Conservation (phyloP, 495 filamentous ascomycete genomes). For the Penicillium verhagenii region DNA sequence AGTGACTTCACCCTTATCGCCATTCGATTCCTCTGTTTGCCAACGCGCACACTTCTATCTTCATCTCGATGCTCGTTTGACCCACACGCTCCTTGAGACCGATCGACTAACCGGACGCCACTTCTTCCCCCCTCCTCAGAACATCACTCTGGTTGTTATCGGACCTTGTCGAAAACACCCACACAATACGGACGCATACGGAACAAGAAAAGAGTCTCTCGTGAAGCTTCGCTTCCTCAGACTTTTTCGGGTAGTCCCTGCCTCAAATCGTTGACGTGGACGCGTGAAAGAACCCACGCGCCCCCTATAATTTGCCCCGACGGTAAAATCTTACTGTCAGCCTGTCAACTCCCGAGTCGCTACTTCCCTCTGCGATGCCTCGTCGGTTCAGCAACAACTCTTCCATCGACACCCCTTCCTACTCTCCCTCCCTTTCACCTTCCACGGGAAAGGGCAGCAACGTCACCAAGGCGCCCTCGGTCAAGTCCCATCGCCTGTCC, state of each 20-base stretch:
- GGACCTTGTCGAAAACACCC: neutral
- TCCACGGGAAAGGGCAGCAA: constrained; percentile 50
- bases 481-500: constrained; percentile 63
- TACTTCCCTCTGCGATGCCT: constrained; percentile 52
- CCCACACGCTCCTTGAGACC: constrained; percentile 5
- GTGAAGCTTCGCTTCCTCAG: neutral
- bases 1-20: neutral
- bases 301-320: constrained; percentile 7
- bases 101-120: constrained; percentile 8
- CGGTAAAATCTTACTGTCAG: constrained; percentile 16
- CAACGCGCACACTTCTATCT: neutral
- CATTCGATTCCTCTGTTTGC: neutral
- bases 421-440: constrained; percentile 43
- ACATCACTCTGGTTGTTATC: constrained; percentile 9
- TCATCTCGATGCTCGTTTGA: neutral
- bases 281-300: constrained; percentile 15
- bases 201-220: no score
- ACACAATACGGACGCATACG: neutral
- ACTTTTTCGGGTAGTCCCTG: constrained; percentile 18
- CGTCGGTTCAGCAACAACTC: constrained; percentile 53
- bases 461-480: constrained; percentile 51
- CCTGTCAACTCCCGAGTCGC: constrained; percentile 20
- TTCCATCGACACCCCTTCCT: constrained; percentile 43
- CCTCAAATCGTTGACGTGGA: constrained; percentile 18
- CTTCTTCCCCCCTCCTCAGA: constrained; percentile 2